Conservation (phyloP, 305 asterid species). For the Petunia hybrid region DNA sequence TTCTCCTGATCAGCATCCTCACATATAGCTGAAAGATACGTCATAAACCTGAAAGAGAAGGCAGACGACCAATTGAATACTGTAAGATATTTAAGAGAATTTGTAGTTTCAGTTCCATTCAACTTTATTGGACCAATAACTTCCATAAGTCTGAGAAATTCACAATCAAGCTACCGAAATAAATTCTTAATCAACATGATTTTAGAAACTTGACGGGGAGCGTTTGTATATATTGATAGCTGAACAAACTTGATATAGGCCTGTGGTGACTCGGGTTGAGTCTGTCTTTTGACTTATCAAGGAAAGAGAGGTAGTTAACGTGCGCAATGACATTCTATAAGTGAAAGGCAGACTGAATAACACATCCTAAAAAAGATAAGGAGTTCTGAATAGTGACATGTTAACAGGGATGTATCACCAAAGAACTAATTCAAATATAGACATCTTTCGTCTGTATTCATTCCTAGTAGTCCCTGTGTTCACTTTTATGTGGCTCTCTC, state of each 20-base stretch:
- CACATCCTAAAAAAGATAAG: background rate
- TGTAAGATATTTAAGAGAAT: background rate
- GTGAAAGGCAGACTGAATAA: background rate
- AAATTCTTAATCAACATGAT: conserved; percentile 27
- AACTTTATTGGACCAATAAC: background rate
- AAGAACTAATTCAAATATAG: conserved; percentile 64
- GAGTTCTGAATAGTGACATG: background rate
- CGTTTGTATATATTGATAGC: background rate
- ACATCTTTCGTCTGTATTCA: conserved; percentile 74
- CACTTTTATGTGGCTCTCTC: conserved; percentile 72
- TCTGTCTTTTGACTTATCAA: background rate
- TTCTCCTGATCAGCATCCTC: conserved; percentile 70
- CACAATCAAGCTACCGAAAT: background rate
- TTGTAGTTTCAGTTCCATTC: background rate
- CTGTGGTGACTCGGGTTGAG: background rate
- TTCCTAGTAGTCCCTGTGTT: conserved; percentile 48
- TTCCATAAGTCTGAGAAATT: background rate
- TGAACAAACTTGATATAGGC: background rate
- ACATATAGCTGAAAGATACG: conserved; percentile 71
- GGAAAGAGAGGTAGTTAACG: background rate
- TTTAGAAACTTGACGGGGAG: background rate
- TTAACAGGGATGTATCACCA: no score
- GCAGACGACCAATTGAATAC: background rate
- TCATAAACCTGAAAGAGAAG: conserved; percentile 68
- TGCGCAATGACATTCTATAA: background rate